Conservation (phyloP, 331 rosid genomes). For the Malus hybrid region DNA sequence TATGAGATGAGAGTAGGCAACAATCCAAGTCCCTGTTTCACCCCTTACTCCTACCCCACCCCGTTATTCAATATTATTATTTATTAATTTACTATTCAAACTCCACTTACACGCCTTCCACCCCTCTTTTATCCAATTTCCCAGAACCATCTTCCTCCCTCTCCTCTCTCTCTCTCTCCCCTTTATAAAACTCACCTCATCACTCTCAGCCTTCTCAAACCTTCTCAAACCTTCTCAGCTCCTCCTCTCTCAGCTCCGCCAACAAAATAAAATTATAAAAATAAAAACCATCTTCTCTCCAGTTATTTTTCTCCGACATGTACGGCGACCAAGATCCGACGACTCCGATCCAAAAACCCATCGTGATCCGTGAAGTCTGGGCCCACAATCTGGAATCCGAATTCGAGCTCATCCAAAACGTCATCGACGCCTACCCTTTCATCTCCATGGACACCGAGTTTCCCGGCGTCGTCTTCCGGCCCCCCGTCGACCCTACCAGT, state of each 20-base stretch:
- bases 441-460: constrained; percentile 82
- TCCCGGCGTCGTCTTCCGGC: constrained; percentile 52
- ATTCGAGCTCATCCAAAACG: constrained; percentile 26
- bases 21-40: too few relatives aligned
- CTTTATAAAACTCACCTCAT: not conserved
- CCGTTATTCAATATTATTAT: too few relatives aligned
- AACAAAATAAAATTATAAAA: not conserved
- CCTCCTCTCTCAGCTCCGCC: not conserved
- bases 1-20: too few relatives aligned
- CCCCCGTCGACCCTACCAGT: constrained; percentile 2
- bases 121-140: not conserved
- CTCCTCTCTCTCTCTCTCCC: not conserved
- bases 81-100: not conserved
- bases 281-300: not conserved
- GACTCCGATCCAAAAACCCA: not conserved
- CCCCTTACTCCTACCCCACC: too few relatives aligned
- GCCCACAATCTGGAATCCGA: constrained; percentile 33
- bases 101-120: not conserved
- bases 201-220: not conserved
- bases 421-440: constrained; percentile 35
- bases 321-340: not conserved
- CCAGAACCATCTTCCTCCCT: not conserved
- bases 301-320: not conserved
- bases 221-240: not conserved
- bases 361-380: constrained; percentile 18